Conservation (phyloP, 2,329 filamentous ascomycete species). For the Aspergillus carbonarius region DNA sequence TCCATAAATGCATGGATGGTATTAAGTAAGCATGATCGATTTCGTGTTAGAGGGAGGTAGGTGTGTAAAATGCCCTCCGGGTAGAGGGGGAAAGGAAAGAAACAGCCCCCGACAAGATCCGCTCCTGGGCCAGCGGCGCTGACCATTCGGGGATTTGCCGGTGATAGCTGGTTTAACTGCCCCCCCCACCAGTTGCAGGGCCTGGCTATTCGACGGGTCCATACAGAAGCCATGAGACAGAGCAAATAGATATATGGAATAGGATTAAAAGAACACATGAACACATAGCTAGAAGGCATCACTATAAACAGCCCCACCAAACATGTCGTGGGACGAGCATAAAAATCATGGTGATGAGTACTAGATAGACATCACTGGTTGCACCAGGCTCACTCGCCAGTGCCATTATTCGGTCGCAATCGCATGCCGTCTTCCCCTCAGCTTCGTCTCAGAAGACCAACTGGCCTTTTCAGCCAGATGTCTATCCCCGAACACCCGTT, state of each 20-base stretch:
- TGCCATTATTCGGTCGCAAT: not conserved
- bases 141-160: not conserved
- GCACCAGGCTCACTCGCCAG: not conserved
- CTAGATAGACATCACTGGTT: not conserved
- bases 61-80: too few species aligned
- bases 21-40: too few species aligned
- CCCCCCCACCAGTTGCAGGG: not conserved
- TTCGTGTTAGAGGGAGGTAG: too few species aligned
- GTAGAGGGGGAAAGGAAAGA: too few species aligned
- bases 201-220: not conserved
- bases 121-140: too few species aligned
- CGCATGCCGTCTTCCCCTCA: not conserved
- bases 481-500: not conserved
- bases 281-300: conserved; percentile 1
- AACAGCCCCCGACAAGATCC: too few species aligned
- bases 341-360: not conserved
- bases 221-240: not conserved
- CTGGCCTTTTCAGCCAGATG: not conserved
- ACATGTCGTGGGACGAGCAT: not conserved
- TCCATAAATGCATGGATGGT: too few species aligned
- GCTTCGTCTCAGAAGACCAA: not conserved
- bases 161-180: not conserved
- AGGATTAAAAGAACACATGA: not conserved
- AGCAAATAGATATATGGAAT: not conserved
- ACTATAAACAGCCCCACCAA: not conserved